Percentiles rank a stretch among this genome's conserved stretches.
phyloP scores from a whole-genome alignment of 139 green algal species.

The Chlorella sp. region DNA sequence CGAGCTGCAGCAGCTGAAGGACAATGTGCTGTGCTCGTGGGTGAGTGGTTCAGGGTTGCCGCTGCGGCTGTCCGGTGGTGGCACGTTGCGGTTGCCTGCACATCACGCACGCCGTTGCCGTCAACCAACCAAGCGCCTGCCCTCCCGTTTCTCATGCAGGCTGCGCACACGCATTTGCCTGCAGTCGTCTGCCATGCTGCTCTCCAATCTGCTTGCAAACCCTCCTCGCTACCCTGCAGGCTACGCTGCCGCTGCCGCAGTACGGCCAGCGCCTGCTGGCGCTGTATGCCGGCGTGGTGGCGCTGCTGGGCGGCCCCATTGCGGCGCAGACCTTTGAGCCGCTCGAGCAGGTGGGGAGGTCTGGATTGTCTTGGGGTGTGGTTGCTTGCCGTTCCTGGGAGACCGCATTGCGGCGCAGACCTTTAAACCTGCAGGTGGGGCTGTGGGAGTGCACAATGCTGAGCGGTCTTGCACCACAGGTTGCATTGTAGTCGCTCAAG shows the following conservation, averaged over 20 bases:
- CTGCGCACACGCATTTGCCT: not conserved
- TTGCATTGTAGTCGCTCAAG: no score
- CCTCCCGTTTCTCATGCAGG: no score
- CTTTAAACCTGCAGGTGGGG: no score
- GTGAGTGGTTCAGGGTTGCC: slow-evolving; percentile 36
- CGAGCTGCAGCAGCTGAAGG: slow-evolving; percentile 78
- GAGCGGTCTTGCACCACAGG: no score
- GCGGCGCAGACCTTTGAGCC: slow-evolving; percentile 86
- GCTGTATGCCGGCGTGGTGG: slow-evolving; percentile 66
- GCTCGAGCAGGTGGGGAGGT: slow-evolving; percentile 45
- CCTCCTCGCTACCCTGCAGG: slow-evolving; percentile 46
- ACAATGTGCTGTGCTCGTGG: slow-evolving; percentile 77
- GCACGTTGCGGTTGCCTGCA: no score
- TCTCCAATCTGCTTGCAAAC: not conserved
- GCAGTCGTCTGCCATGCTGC: not conserved
- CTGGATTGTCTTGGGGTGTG: no score
- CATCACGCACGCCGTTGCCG: no score
- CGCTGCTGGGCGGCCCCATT: slow-evolving; percentile 77
- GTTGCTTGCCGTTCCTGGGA: no score
- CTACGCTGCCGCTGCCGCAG: slow-evolving; percentile 51
- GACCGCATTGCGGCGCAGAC: no score
- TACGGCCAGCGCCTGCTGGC: slow-evolving; percentile 67
- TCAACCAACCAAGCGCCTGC: no score
- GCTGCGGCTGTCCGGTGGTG: not conserved
- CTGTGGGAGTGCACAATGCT: no score